A percentile compares a stretch with the other conserved stretches of the same genome.
Conservation (phyloP, 2,329 filamentous ascomycete species). For the Aureobasidium sp. region DNA sequence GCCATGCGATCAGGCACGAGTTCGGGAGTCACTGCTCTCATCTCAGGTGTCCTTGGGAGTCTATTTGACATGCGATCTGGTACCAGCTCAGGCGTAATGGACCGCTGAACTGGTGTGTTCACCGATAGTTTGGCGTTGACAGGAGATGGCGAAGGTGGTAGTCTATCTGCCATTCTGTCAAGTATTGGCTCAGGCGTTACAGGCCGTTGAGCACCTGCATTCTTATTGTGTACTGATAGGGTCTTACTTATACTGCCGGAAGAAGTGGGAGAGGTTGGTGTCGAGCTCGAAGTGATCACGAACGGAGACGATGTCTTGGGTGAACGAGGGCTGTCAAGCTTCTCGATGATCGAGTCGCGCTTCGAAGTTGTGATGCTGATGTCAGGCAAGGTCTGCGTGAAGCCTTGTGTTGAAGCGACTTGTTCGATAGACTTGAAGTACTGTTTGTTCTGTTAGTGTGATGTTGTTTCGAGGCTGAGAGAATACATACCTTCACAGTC, state of each 20-base stretch:
- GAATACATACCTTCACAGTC: conserved; percentile 29
- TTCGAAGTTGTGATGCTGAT: conserved; percentile 25
- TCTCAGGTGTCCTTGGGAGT: not conserved
- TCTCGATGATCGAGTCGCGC: conserved; percentile 27
- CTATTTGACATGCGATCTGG: conserved; percentile 8
- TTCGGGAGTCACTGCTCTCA: conserved; percentile 1
- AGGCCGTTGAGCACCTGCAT: not conserved
- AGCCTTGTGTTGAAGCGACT: conserved; percentile 37
- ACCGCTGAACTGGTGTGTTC: not conserved
- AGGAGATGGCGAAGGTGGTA: not conserved
- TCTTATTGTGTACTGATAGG: not conserved
- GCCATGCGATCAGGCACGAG: conserved; percentile 11
- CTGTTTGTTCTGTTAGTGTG: conserved; percentile 15
- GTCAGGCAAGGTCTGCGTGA: conserved; percentile 36
- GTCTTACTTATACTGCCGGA: not conserved
- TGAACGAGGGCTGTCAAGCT: conserved; percentile 26
- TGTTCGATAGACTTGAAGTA: conserved; percentile 45
- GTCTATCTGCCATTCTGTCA: conserved; percentile 8
- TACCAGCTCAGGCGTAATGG: not conserved
- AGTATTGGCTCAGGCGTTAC: conserved; percentile 3
- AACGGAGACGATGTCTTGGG: conserved; percentile 13
- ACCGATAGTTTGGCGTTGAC: not conserved
- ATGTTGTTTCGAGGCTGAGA: not conserved
- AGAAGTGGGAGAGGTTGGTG: not conserved
- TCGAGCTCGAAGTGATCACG: not conserved